A percentile compares a stretch with the other conserved stretches of the same genome.
phyloP scores from a whole-genome alignment of 371 early-diverging fungal species.

The Saksenaea vasiformis region DNA sequence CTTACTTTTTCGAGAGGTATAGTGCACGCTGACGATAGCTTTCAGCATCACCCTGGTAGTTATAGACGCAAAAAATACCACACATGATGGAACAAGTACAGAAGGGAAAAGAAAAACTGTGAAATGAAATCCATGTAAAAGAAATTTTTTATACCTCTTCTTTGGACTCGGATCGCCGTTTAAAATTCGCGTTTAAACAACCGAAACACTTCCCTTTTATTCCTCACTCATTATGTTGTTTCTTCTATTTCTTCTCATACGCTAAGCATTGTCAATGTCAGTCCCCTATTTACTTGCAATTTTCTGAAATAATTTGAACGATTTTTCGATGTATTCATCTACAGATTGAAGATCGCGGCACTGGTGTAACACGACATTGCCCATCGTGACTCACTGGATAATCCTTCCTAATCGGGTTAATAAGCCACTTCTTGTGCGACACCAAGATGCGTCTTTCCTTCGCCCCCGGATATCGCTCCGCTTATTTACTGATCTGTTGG shows the following conservation, averaged over 20 bases:
- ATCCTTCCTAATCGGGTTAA: background rate
- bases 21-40: slow-evolving; percentile 84
- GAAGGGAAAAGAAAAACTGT: background rate
- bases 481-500: no score
- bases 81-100: slow-evolving; percentile 68
- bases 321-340: no score
- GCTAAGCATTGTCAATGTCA: no score
- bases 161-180: background rate
- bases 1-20: slow-evolving; percentile 86
- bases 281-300: no score
- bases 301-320: no score
- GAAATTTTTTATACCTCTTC: background rate
- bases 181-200: background rate
- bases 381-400: background rate
- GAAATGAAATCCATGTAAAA: background rate
- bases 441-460: background rate
- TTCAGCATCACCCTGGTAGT: slow-evolving; percentile 77
- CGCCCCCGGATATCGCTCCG: background rate
- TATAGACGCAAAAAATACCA: slow-evolving; percentile 93
- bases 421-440: background rate
- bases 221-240: no score
- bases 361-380: background rate
- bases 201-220: background rate
- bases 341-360: no score
- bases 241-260: no score